phyloP scores from a whole-genome alignment of 495 filamentous ascomycete species.

The Podospora pseudoanserina region DNA sequence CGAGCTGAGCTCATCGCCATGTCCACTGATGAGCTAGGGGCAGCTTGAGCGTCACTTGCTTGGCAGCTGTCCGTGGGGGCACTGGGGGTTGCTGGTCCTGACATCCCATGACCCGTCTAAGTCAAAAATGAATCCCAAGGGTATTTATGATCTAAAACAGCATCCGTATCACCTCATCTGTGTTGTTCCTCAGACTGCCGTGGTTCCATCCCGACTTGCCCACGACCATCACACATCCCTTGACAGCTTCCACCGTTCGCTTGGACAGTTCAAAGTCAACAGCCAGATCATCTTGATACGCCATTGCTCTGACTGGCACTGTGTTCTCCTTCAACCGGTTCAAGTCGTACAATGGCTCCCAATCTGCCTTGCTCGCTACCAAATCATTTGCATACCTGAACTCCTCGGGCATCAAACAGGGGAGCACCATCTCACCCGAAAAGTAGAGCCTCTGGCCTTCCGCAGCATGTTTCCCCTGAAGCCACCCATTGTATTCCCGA shows the following conservation, averaged over 20 bases:
- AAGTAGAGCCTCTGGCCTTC: constrained; percentile 61
- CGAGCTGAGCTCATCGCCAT: constrained; percentile 3
- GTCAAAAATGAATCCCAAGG: neutral
- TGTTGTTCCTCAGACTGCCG: constrained; percentile 64
- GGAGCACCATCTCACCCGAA: constrained; percentile 85
- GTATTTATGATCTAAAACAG: constrained; percentile 13
- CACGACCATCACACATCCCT: constrained; percentile 65
- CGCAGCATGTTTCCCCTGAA: constrained; percentile 32
- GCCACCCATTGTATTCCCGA: constrained; percentile 40
- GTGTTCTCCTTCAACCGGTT: constrained; percentile 63
- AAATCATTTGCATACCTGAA: constrained; percentile 42
- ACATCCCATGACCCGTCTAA: too few relatives aligned
- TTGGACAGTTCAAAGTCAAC: constrained; percentile 67
- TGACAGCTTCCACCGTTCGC: constrained; percentile 67
- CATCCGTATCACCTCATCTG: constrained; percentile 56
- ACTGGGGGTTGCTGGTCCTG: too few relatives aligned
- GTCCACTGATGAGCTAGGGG: too few relatives aligned
- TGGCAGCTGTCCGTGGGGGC: too few relatives aligned
- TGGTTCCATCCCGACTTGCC: constrained; percentile 73
- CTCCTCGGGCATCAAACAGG: constrained; percentile 53
- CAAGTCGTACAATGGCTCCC: constrained; percentile 70
- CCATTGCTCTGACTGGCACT: constrained; percentile 75
- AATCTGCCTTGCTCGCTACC: constrained; percentile 60
- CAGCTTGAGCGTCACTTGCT: too few relatives aligned
- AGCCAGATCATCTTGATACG: constrained; percentile 86